These are phyloP conservation scores for Adiantum capillusveneris DNA, from an alignment of 75 land plant genomes.

Conservation along the genomic window DNA sequence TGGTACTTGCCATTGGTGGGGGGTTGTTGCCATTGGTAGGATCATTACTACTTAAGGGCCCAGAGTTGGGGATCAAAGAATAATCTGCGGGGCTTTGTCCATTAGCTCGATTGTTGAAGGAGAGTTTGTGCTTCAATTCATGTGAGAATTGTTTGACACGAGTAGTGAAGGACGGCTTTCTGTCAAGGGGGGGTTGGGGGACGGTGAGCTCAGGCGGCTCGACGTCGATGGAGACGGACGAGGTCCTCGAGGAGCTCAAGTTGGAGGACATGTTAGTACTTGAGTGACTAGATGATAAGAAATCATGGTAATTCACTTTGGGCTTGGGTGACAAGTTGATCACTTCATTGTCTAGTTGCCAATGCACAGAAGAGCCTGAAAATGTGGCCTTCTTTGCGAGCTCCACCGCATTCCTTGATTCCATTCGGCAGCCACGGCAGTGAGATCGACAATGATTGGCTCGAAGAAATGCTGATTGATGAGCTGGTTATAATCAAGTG, in stretches of 20 bases:
- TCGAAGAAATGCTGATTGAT: too few species aligned
- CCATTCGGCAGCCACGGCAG: too few species aligned
- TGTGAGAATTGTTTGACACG: slow-evolving; percentile 31
- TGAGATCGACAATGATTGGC: too few species aligned
- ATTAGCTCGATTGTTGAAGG: slow-evolving; percentile 13
- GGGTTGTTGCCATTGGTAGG: background rate
- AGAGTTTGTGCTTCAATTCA: slow-evolving; percentile 47
- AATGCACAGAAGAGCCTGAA: background rate
- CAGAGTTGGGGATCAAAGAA: background rate
- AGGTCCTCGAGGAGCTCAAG: background rate
- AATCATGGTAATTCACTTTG: background rate
- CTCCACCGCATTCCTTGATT: too few species aligned
- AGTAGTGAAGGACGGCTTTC: slow-evolving; percentile 32
- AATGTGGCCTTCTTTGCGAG: background rate
- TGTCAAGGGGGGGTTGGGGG: slow-evolving; percentile 15
- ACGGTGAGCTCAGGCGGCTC: background rate
- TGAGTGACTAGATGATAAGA: background rate
- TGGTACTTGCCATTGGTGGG: background rate
- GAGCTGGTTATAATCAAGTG: too few species aligned
- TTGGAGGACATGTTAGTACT: too few species aligned
- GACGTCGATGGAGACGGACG: background rate
- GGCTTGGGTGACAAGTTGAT: background rate
- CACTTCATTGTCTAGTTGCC: slow-evolving; percentile 2
- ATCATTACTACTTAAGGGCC: background rate
- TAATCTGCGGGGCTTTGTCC: too few species aligned